Evolutionary conservation across 2,329 filamentous ascomycete genomes (phyloP), one percentile per base, ranked within the genome.

Genomic region (Colletotrichum phormii): DNA sequence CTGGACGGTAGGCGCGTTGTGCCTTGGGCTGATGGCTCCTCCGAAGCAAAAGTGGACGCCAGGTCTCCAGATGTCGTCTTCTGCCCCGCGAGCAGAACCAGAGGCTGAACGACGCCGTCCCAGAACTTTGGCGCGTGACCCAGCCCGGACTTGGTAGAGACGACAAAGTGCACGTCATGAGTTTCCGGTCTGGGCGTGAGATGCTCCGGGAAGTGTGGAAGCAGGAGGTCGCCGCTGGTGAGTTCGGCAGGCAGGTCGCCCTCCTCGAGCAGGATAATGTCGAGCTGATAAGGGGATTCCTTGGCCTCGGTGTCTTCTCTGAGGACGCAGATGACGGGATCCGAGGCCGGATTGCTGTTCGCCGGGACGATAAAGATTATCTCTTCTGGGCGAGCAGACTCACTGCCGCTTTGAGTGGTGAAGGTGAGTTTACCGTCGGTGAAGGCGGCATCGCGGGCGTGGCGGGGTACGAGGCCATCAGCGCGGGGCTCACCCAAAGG

Each of bases 71-170:
- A 51, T 61, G 42, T 35, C 46, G 42, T 49, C 49, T 57, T 59
- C 29, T 75, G 67, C 5, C 54, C 76, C 62, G 67, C 85, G 2
- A 90, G 76, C 1, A 83, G 76, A 18, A 94, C 84, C 1, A 94
- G 79, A 1, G 90, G 91, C 65, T 82, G 81, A 18, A 95, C 77
- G 0, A 90, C 85, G 4, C 81, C 73, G 1, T 88, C 79, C 81
- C 89, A 94, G 75, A 93, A 90, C 1, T 77, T 75, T 35, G 83
- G 79, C 0, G 92, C 91, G 15, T 85, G 84, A 1, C 89, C 87
- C 1, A 87, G 88, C 15, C 93, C 93, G 0, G 93, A 94, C 24
- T 85, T 84, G 0, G 88, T 91, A 1, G 93, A 95, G 22, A 95
- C 86, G 26, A 95, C 80, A 22, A 95, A 84, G 76, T 94, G 87